phyloP scores from a whole-genome alignment of 345 rosid species.

The Lumnitzera littorea region DNA sequence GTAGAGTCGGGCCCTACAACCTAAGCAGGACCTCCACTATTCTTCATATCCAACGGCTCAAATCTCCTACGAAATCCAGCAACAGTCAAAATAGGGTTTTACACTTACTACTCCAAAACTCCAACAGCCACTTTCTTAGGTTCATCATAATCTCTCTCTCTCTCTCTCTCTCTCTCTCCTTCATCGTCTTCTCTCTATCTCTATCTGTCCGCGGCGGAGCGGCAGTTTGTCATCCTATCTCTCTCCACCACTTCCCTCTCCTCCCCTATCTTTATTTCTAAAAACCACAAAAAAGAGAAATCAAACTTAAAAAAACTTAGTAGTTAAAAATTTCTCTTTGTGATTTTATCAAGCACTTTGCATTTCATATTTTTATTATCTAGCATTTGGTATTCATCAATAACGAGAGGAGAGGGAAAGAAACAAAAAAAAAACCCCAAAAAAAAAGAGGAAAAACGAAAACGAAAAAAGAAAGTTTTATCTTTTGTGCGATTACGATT shows the following conservation, averaged over 20 bases:
- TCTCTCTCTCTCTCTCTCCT: slow-evolving; percentile 13
- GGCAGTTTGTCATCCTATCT: slow-evolving; percentile 29
- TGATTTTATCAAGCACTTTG: slow-evolving; percentile 5
- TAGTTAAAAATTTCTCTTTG: slow-evolving; percentile 1
- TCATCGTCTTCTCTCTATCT: slow-evolving; percentile 34
- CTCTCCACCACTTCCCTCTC: slow-evolving; percentile 42
- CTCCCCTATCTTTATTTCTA: slow-evolving; percentile 12
- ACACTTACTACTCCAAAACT: too few species aligned
- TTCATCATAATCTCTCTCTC: neutral
- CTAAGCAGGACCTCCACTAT: too few species aligned
- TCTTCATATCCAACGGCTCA: too few species aligned
- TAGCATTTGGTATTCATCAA: slow-evolving; percentile 13
- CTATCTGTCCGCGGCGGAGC: slow-evolving; percentile 27
- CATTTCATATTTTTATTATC: slow-evolving; percentile 7
- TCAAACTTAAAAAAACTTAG: neutral
- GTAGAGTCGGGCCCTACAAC: too few species aligned
- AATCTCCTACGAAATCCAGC: too few species aligned
- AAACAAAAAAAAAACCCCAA: slow-evolving; percentile 9
- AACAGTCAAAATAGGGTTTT: too few species aligned
- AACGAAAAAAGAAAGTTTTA: neutral
- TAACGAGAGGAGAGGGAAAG: slow-evolving; percentile 79
- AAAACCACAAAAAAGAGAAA: slow-evolving; percentile 15
- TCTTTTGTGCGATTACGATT: slow-evolving; percentile 8
- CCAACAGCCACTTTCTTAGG: neutral
- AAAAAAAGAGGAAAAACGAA: neutral